Percentiles rank a stretch among this genome's conserved stretches.
Evolutionary conservation across 805 yeast species (phyloP).

Genomic region (Cyberlindnera maritima): DNA sequence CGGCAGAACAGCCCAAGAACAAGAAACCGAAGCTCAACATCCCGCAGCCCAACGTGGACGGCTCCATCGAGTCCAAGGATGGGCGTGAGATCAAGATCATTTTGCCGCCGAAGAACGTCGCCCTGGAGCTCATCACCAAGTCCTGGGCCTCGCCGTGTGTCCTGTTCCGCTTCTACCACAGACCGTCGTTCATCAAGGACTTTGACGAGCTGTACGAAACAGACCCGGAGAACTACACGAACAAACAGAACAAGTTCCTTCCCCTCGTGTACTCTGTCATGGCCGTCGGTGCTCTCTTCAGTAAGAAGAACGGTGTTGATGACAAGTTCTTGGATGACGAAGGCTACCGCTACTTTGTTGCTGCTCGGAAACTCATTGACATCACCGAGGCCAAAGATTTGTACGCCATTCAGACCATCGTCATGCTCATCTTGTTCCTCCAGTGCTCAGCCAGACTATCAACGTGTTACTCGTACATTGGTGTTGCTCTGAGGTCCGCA

Average conservation of each 20-base stretch:
- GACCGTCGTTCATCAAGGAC: constrained; percentile 76
- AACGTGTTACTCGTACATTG: constrained; percentile 86
- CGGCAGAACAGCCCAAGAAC: background rate
- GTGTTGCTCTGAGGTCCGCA: constrained; percentile 82
- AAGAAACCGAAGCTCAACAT: constrained; percentile 19
- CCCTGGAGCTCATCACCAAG: constrained; percentile 65
- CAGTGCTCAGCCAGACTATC: constrained; percentile 87
- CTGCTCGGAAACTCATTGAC: constrained; percentile 76
- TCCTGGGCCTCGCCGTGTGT: constrained; percentile 89
- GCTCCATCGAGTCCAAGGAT: constrained; percentile 36
- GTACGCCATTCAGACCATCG: constrained; percentile 78
- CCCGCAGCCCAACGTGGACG: constrained; percentile 35
- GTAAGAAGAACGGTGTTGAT: constrained; percentile 40
- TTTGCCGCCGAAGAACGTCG: constrained; percentile 72
- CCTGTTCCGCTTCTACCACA: constrained; percentile 77
- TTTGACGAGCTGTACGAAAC: constrained; percentile 73
- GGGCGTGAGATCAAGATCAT: constrained; percentile 55
- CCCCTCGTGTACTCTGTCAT: constrained; percentile 84
- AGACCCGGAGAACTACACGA: constrained; percentile 67
- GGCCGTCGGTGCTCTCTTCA: constrained; percentile 83
- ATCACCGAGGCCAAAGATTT: constrained; percentile 80
- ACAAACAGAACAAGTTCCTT: constrained; percentile 68
- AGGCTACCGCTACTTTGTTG: constrained; percentile 76
- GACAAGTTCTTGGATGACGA: constrained; percentile 56
- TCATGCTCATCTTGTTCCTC: constrained; percentile 79